Base-by-base conservation (phyloP, 2,329 filamentous ascomycete genomes). In the Ophiosphaerella herpotricha region DNA sequence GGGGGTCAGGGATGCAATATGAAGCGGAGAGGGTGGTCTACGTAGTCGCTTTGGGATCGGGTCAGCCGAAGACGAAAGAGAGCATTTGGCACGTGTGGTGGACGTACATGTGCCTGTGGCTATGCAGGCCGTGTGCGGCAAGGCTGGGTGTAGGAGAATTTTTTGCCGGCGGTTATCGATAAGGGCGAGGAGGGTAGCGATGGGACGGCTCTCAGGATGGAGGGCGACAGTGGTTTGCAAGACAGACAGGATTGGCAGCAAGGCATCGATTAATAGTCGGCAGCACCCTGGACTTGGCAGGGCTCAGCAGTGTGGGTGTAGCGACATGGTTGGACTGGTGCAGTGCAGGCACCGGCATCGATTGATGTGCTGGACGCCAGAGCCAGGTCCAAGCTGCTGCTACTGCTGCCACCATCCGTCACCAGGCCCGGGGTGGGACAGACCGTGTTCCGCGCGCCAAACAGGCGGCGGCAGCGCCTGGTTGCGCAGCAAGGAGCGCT, bases 301-400 rank as follows among this genome's bases (percentile, higher is more conserved):
- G 63, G 60, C 63, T 66, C 61, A 61, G 56, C 51, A 48, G 50
- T 43, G 50, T 54, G 54, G 52, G 53, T 61, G 59, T 51, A 47
- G 60, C 61, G 61, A 63, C 57, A 63, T 58, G 63, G 59, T 59
- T 63, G 60, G 56, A 61, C 47, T 54, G 44, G 52, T 50, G 56
- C 54, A 61, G 49, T 53, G 63, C 26, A 29, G 26, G 26, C 11
- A 11, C 26, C 7, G 26, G 26, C 11, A 29, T 42, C 29, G 56
- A 54, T 51, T 51, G 61, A 62, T 61, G 58, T 54, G 64, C 61
- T 64, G 60, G 50, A 59, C 52, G 48, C 55, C 55, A 55, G 47
- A 43, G 48, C 55, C 55, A 55, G 47, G 44, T 53, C 49, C 54
- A 53, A 48, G 50, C 58, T 60, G 54, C 57, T 57, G 50, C 53